A percentile compares a stretch with the other conserved stretches of the same genome.
phyloP scores from a whole-genome alignment of 305 asterid genomes.

The Solanum chacoense region DNA sequence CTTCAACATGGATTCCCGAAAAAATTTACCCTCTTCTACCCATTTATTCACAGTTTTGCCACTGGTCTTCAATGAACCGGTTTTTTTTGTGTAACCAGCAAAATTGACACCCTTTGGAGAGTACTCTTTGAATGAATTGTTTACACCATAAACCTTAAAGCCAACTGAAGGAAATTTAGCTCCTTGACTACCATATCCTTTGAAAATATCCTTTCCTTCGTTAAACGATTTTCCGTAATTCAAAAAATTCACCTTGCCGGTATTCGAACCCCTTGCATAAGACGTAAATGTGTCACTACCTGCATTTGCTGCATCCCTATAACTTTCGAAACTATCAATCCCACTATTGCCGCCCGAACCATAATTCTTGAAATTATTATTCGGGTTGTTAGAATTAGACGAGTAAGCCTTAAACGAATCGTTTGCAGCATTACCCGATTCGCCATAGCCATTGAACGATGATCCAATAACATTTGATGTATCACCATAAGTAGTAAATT shows the following conservation, averaged over 20 bases:
- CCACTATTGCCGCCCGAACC: slow-evolving; percentile 54
- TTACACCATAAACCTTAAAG: slow-evolving; percentile 55
- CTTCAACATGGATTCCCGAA: slow-evolving; percentile 50
- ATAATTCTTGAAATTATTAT: slow-evolving; percentile 48
- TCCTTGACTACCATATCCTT: slow-evolving; percentile 51
- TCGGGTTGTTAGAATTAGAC: slow-evolving; percentile 56
- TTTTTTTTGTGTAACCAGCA: slow-evolving; percentile 39
- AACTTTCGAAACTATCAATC: slow-evolving; percentile 34
- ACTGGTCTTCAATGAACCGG: background rate
- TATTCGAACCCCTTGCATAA: slow-evolving; percentile 38
- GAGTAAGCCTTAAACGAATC: slow-evolving; percentile 64
- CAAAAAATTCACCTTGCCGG: slow-evolving; percentile 33
- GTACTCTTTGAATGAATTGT: slow-evolving; percentile 53
- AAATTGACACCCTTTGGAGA: slow-evolving; percentile 61
- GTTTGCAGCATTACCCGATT: slow-evolving; percentile 45
- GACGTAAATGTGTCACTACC: slow-evolving; percentile 60
- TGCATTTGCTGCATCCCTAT: slow-evolving; percentile 56
- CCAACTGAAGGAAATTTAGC: slow-evolving; percentile 30
- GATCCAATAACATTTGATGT: slow-evolving; percentile 67
- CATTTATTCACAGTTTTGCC: slow-evolving; percentile 20
- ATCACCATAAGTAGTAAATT: slow-evolving; percentile 45
- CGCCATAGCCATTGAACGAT: slow-evolving; percentile 46
- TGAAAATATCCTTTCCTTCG: slow-evolving; percentile 52
- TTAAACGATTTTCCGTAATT: slow-evolving; percentile 70
- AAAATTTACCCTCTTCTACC: slow-evolving; percentile 63